Base-by-base conservation (phyloP, 1,139 yeast species). In the Arxiozyma slooffiae region DNA sequence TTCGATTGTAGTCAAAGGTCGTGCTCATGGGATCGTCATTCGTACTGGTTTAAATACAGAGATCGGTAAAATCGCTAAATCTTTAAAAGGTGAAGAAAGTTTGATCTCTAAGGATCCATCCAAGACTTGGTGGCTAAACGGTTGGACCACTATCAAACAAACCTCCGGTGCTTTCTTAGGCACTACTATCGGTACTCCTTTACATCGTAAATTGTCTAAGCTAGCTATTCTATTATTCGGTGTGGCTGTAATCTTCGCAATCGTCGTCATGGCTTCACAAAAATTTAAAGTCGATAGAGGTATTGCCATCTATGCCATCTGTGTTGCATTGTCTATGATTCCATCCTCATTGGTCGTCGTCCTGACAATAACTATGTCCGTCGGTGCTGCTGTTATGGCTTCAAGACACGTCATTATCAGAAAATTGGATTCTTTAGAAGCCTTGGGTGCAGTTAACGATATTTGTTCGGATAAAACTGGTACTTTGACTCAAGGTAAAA, bases 331-430 rank as follows among this genome's bases (percentile, higher is more conserved):
- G 22, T 97, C 99, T 44, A 97, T 97, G 44, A 92, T 92, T 60
- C 99, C 99, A 1, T 97, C 94, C 66, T 97, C 98, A 46, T 76
- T 92, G 57, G 98, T 97, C 0, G 94, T 92, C 58, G 94, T 94
- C 62, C 96, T 92, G 49, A 90, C 98, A 4, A 97, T 92, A 17
- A 92, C 98, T 0, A 76, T 92, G 66, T 97, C 98, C 0, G 78
- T 92, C 42, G 98, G 98, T 46, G 97, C 94, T 38, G 77, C 90
- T 57, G 79, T 97, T 67, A 92, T 92, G 98, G 96, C 97, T 2
- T 80, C 81, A 47, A 83, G 89, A 60, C 84, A 85, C 63, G 98
- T 97, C 4, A 90, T 94, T 63, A 95, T 94, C 53, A 84, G 92
- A 61, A 79, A 96, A 60, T 75, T 92, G 56, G 97, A 97, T 21